phyloP scores from a whole-genome alignment of 179 eudicot genomes.

The Dionaea muscipula region DNA sequence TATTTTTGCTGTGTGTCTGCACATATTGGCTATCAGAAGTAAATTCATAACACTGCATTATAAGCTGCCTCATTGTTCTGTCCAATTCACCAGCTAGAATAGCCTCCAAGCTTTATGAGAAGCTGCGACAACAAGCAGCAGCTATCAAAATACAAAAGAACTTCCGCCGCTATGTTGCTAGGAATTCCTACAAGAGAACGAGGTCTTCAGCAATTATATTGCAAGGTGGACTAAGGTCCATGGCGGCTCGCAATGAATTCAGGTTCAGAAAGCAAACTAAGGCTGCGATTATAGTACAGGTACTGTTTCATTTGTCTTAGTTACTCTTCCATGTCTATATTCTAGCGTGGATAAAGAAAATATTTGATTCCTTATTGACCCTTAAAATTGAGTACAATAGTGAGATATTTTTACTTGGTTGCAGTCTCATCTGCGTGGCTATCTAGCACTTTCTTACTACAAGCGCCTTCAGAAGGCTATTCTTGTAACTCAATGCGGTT shows the following conservation, averaged over 20 bases:
- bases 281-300: conserved; percentile 84
- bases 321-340: conserved; percentile 7
- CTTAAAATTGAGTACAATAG: background rate
- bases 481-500: conserved; percentile 80
- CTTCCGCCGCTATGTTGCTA: conserved; percentile 43
- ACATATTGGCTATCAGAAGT: background rate
- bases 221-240: conserved; percentile 88
- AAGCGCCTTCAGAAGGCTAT: conserved; percentile 66
- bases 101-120: conserved; percentile 73
- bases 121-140: conserved; percentile 69
- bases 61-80: background rate
- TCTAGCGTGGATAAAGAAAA: background rate
- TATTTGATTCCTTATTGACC: background rate
- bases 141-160: conserved; percentile 80
- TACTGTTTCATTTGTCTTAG: conserved; percentile 14
- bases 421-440: conserved; percentile 69
- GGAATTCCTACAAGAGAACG: conserved; percentile 40
- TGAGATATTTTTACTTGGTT: conserved; percentile 18
- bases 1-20: background rate
- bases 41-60: background rate
- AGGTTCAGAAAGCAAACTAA: conserved; percentile 75
- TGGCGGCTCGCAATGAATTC: conserved; percentile 79
- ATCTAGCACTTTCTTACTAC: conserved; percentile 58
- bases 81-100: conserved; percentile 33
- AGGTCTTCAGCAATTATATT: conserved; percentile 48